Conservation (phyloP, 345 rosid species). For the Hirschfeldia incana region DNA sequence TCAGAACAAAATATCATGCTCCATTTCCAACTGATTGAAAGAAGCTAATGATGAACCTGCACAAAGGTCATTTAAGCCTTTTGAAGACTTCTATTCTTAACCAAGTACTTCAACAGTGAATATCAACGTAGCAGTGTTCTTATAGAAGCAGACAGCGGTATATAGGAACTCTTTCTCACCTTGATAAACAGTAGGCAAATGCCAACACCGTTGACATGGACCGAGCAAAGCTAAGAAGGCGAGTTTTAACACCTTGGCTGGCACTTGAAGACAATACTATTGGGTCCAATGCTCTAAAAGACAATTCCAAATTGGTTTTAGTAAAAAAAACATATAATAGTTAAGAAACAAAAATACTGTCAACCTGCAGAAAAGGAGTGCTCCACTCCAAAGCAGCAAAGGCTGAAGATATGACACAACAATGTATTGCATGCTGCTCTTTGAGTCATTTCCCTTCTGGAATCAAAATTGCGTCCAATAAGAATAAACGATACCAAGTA, state of each 20-base stretch:
- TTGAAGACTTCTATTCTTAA: constrained; percentile 3
- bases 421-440: constrained; percentile 54
- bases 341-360: constrained; percentile 1
- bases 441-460: constrained; percentile 62
- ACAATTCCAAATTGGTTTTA: constrained; percentile 27
- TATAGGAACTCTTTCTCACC: constrained; percentile 49
- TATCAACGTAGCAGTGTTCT: constrained; percentile 10
- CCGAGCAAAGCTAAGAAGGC: constrained; percentile 67
- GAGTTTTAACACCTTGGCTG: constrained; percentile 80
- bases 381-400: constrained; percentile 81
- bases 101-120: constrained; percentile 14
- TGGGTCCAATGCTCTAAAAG: constrained; percentile 76
- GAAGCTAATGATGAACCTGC: constrained; percentile 14
- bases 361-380: constrained; percentile 82
- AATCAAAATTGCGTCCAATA: constrained; percentile 15
- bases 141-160: not conserved
- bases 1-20: not conserved
- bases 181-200: constrained; percentile 82
- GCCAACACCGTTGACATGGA: constrained; percentile 79
- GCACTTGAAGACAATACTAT: constrained; percentile 72
- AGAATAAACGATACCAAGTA: constrained; percentile 19
- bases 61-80: not conserved
- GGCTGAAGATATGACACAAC: constrained; percentile 79
- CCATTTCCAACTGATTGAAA: not conserved
- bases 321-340: constrained; percentile 12